Base-by-base conservation (phyloP, 768 basidiomycete genomes). In the Asterophora lycoperdoides region DNA sequence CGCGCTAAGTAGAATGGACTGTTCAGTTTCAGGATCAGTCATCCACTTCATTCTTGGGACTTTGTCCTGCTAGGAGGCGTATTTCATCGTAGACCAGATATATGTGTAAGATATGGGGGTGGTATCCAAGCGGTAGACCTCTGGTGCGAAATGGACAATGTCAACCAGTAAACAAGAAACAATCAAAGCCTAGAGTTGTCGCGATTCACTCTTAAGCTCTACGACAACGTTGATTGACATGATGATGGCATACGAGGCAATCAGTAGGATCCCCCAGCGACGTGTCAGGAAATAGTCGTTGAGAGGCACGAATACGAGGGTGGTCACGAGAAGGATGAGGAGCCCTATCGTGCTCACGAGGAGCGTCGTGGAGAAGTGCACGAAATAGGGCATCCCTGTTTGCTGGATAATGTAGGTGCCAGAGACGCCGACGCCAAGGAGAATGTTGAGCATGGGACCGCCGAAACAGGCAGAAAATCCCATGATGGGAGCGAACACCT, bases 401-500 rank as follows among this genome's bases (percentile, higher is more conserved):
- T 86, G 73, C 30, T 79, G 68, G 53, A 88, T 90, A 59, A 94
- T 78, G 62, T 91, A 90, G 3, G 88, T 81, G 5, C 96, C 95
- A 0, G 93, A 93, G 44, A 95, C 78, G 17, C 96, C 96, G 48
- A 98, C 78, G 1, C 95, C 95, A 30, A 92, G 80, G 5, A 93
- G 77, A 52, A 93, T 90, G 66, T 93, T 93, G 56, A 93, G 79
- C 89, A 93, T 91, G 0, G 91, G 90, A 1, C 90, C 87, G 41
- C 93, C 93, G 56, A 94, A 94, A 64, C 93, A 96, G 0, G 93
- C 93, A 4, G 91, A 90, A 67, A 96, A 93, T 18, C 88, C 93
- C 93, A 94, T 96, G 60, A 92, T 82, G 33, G 84, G 93, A 32
- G 86, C 91, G 64, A 93, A 94, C 14, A 80, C 82, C 83, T 88